Conservation (phyloP, 2,329 filamentous ascomycete genomes). For the Fusarium robinianum region DNA sequence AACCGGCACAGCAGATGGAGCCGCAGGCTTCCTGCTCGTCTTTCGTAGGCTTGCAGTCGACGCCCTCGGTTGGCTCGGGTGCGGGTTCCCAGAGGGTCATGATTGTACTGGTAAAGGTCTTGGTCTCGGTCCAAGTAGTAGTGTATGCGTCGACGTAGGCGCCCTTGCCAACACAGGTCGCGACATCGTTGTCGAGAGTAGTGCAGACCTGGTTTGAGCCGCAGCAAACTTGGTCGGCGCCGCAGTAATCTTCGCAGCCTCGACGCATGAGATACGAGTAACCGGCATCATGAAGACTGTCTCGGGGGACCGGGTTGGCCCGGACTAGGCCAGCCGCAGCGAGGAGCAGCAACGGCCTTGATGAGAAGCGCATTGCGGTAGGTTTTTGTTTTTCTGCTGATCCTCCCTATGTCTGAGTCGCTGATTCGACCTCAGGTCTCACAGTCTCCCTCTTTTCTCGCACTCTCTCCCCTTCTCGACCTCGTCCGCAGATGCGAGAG, state of each 20-base stretch:
- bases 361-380: constrained; percentile 33
- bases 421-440: not conserved
- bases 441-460: not conserved
- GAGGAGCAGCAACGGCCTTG: constrained; percentile 45
- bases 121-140: constrained; percentile 65
- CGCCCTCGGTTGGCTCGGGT: constrained; percentile 49
- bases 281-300: constrained; percentile 53
- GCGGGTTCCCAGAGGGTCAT: constrained; percentile 55
- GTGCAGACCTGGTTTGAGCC: constrained; percentile 58
- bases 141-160: constrained; percentile 48
- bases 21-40: constrained; percentile 67
- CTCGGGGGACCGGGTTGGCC: constrained; percentile 56
- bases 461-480: constrained; percentile 13
- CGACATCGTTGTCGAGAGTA: constrained; percentile 54
- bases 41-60: constrained; percentile 55
- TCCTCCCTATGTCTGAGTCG: not conserved
- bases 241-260: constrained; percentile 58
- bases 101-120: constrained; percentile 63
- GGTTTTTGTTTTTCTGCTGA: constrained; percentile 6
- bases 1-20: constrained; percentile 69
- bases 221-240: constrained; percentile 56
- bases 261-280: constrained; percentile 56
- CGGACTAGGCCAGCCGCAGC: constrained; percentile 39
- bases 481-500: too few relatives aligned
- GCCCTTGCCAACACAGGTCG: constrained; percentile 52